Base-by-base conservation (phyloP, 257 asterid species). In the Schizonepeta tenuifolia region DNA sequence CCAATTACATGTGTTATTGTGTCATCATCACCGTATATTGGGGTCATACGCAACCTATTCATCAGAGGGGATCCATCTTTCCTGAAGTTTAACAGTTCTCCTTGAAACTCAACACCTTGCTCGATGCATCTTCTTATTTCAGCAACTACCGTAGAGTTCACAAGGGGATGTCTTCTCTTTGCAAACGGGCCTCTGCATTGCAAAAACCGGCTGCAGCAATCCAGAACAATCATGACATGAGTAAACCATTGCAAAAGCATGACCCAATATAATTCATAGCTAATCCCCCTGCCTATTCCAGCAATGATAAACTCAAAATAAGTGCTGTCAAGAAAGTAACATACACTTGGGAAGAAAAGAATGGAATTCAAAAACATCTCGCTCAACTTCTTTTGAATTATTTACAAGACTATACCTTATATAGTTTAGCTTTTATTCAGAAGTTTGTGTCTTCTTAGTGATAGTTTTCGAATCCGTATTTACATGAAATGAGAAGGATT, bases 1-100 rank as follows among this genome's bases (percentile, higher is more conserved):
- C 88, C 97, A 69, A 92, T 86, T 21, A 92, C 47, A 78, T 89
- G 88, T 1, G 88, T 84, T 81, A 84, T 67, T 9, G 77, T 81
- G 4, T 79, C 82, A 53, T 84, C 86, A 36, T 84, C 88, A 55
- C 83, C 89, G 7, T 82, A 79, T 53, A 84, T 82, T 11, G 89
- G 86, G 65, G 86, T 79, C 83, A 79, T 75, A 10, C 86, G 84
- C 63, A 84, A 28, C 72, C 81, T 77, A 67, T 82, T 84, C 85
- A 82, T 77, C 78, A 84, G 36, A 0, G 89, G 89, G 44, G 74
- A 67, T 46, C 89, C 89, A 47, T 84, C 86, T 79, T 81, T 84
- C 46, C 86, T 67, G 67, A 84, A 84, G 54, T 84, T 84, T 64
- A 84, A 72, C 33, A 84, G 64, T 38, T 84, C 88, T 12, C 88